Percentiles rank a stretch among this genome's conserved stretches.
Conservation (phyloP, 306 rosid genomes). For the Hippophae gyantsensis region DNA sequence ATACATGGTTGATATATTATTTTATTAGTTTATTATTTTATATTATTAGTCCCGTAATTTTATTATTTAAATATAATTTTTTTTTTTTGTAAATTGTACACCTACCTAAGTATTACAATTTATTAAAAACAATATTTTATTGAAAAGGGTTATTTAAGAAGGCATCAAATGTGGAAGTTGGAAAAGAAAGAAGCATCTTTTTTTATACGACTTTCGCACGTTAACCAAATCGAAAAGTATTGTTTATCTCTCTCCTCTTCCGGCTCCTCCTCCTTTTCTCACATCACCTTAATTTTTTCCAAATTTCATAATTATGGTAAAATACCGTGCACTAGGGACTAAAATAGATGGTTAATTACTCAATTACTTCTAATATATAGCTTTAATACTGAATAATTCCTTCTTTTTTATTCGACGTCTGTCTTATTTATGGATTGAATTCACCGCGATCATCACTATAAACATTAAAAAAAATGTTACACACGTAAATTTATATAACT, state of each 20-base stretch:
- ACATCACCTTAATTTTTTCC: neutral
- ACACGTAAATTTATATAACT: too few relatives aligned
- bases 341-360: slow-evolving; percentile 42
- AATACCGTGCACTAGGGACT: slow-evolving; percentile 41
- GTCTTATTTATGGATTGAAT: too few relatives aligned
- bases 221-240: slow-evolving; percentile 91
- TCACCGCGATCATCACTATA: too few relatives aligned
- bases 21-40: too few relatives aligned
- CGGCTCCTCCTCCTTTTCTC: neutral
- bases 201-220: slow-evolving; percentile 80
- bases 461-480: too few relatives aligned
- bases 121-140: too few relatives aligned
- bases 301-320: slow-evolving; percentile 34
- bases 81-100: too few relatives aligned
- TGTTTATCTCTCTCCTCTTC: slow-evolving; percentile 14
- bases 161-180: slow-evolving; percentile 7
- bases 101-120: too few relatives aligned
- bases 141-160: neutral
- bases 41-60: too few relatives aligned
- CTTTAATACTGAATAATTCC: slow-evolving; percentile 24
- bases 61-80: too few relatives aligned
- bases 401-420: slow-evolving; percentile 9
- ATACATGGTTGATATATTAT: too few relatives aligned
- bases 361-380: slow-evolving; percentile 21
- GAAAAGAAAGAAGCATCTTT: slow-evolving; percentile 47